Evolutionary conservation across 306 rosid species (phyloP), one percentile per base, ranked within the genome.

Genomic region (Ormosia semicastrata): DNA sequence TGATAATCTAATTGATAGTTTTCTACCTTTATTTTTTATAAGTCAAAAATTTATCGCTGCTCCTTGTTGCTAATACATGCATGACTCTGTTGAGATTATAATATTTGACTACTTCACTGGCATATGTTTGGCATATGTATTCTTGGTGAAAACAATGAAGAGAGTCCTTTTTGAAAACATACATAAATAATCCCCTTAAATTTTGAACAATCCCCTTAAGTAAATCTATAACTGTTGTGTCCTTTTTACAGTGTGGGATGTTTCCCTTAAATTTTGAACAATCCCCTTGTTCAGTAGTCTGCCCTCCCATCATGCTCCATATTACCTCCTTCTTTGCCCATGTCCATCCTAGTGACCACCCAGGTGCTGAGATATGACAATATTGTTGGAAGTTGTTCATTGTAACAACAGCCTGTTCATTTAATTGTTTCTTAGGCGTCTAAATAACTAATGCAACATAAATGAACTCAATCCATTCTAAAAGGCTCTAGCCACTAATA

Each of bases 141-240:
- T 95, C 82, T 88, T 95, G 88, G 99, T 95, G 90, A 95, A 95
- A 88, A 93, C 97, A 6, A 90, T 93, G 97, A 93, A 95, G 81
- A 88, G 99, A 78, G 98, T 93, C 53, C 94, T 95, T 49, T 93
- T 95, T 64, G 98, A n/a, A n/a, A n/a, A n/a, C n/a, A n/a, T n/a
- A n/a, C n/a, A n/a, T n/a, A n/a, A n/a, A n/a, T n/a, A n/a, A n/a
- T n/a, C n/a, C n/a, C n/a, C n/a, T n/a, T n/a, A n/a, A n/a, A n/a
- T n/a, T n/a, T n/a, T n/a, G n/a, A n/a, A n/a, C n/a, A n/a, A n/a
- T n/a, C n/a, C n/a, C n/a, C n/a, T n/a, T n/a, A 69, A 94, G 68
- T 79, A 93, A 81, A 87, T 94, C 98, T 7, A 94, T 94, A 40
- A 92, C 6, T 0, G 89, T 86, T n/a, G 97, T 97, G 30, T 66